These are phyloP conservation scores for Leptographium flavum DNA, from an alignment of 2,329 filamentous ascomycete genomes.

Conservation along the genomic window DNA sequence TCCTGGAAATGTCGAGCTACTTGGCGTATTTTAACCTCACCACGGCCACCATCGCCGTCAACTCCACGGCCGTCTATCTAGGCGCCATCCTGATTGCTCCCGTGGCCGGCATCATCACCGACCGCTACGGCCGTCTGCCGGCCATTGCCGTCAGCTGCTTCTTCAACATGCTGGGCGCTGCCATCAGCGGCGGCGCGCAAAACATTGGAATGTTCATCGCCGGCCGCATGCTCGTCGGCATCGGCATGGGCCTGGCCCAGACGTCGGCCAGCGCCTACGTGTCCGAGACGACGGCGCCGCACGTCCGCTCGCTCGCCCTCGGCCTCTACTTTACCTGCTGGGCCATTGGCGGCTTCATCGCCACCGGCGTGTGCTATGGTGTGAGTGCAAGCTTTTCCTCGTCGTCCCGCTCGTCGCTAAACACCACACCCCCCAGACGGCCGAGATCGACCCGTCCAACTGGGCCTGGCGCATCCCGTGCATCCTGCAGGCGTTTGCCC, in stretches of 20 bases:
- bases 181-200: conserved; percentile 12
- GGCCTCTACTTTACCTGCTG: conserved; percentile 10
- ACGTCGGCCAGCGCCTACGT: conserved; percentile 9
- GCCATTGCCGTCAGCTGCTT: conserved; percentile 9
- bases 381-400: conserved; percentile 7
- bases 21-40: conserved; percentile 18
- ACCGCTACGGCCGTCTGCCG: conserved; percentile 14
- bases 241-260: conserved; percentile 12
- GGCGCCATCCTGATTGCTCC: conserved; percentile 13
- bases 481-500: conserved; percentile 11
- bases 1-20: conserved; percentile 22
- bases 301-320: conserved; percentile 9
- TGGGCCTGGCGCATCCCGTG: conserved; percentile 13
- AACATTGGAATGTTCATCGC: conserved; percentile 16
- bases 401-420: not conserved
- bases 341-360: conserved; percentile 10
- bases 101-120: conserved; percentile 12
- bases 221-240: conserved; percentile 14
- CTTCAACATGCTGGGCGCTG: conserved; percentile 13
- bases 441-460: conserved; percentile 6
- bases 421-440: conserved; percentile 2
- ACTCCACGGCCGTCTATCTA: conserved; percentile 15
- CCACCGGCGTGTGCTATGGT: conserved; percentile 12
- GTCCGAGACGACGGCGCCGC: conserved; percentile 9
- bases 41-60: conserved; percentile 19